Base-by-base conservation (phyloP, 306 rosid species). In the Biancaea sappan region DNA sequence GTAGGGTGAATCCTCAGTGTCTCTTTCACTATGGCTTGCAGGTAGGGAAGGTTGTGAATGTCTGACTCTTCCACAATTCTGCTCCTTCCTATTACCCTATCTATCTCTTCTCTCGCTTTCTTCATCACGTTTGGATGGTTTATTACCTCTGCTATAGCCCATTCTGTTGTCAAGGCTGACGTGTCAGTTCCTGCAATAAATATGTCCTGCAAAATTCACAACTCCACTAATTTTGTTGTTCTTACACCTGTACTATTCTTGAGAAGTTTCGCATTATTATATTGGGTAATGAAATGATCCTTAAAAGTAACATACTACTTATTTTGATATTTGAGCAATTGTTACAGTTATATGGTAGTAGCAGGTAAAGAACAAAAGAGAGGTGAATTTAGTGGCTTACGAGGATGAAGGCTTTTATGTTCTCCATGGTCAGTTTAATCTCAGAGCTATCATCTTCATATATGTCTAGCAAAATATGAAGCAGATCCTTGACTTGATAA, bases 1-100 rank as follows among this genome's bases (percentile, higher is more conserved):
- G 94, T 77, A 0, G 98, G 94, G 74, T 91, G 98, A 68, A 89
- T 88, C 81, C 98, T 91, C 5, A 91, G 80, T 6, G 96, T 93
- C 69, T 93, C 98, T 72, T 93, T 92, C 13, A 91, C 83, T 76
- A 90, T 61, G 6, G 98, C 94, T 81, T 87, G 92, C 37, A 88
- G 69, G 73, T 91, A 91, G 19, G 94, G 85, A 57, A 93, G 97
- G 54, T 85, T 85, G 2, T 10, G 8, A 16, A 89, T 38, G 68
- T 91, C 96, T 66, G 94, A 85, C 69, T 93, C 97, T 63, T 88
- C 83, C 12, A 91, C 87, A 29, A 86, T 37, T 69, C 82, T 89
- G 13, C 15, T 68, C 12, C 76, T 82, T 32, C 97, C 98, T 24
- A 89, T 52, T 56, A 86, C 84, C 1, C 53, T 13, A 8, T 84